Evolutionary conservation across 192 early-diverging fungal species (phyloP), one percentile per base, ranked within the genome.

Genomic region (Coemansia sp.): DNA sequence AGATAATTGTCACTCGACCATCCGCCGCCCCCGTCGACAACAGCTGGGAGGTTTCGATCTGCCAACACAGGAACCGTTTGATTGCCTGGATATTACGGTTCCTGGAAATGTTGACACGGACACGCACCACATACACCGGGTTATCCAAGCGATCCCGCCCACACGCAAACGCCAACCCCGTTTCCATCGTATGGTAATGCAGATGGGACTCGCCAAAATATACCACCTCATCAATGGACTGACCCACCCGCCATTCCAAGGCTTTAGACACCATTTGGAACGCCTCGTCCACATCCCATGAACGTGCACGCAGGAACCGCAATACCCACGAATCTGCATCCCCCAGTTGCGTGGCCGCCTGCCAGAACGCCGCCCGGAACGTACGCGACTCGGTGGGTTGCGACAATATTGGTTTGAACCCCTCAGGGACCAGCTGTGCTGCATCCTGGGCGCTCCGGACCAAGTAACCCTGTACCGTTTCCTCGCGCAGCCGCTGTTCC

Each of bases 221-320:
- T 9, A 80, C 48, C 11, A 87, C 41, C 9, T 67, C 62, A 25
- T 65, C 53, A 10, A 89, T 76, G 23, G 72, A 81, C 41, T 70
- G 74, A 13, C 77, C 79, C 0, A 79, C 19, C 14, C 89, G 67
- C 92, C 92, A 96, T 16, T 76, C 64, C 22, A 94, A 53, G 2
- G 82, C 70, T 20, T 74, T 67, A 12, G 75, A 35, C 17, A 85
- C 33, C 91, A 92, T 91, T 3, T 63, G 66, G 3, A 85, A 53
- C 1, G 89, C 86, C 35, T 75, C 72, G 9, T 67, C 46, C 2
- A 85, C 69, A 53, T 94, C 82, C 89, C 90, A 96, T 46, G 89
- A 88, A 30, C 91, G 78, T 7, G 91, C 92, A 18, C 91, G 79
- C 19, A 93, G 70, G 62, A 88, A 93, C 13, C 91, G 80, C 20